Evolutionary conservation across 108 stramenopile genomes (phyloP), one percentile per base, ranked within the genome.

Genomic region (Pseudonitzschia multiseries): DNA sequence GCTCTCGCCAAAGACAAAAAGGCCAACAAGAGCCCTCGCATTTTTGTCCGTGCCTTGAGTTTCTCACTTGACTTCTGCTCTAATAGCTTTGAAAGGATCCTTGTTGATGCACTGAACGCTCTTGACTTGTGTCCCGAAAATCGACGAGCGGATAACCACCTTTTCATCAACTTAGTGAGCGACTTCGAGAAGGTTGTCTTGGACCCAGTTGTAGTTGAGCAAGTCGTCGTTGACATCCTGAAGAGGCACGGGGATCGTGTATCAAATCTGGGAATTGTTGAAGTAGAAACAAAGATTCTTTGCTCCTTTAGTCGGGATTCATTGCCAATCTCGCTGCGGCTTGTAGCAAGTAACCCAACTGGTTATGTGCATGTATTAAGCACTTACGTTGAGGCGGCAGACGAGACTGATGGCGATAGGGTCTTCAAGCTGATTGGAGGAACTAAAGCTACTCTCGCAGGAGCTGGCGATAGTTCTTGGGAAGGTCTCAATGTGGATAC

Each of bases 281-380:
- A 95, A 73, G 87, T 98, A 20, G 99, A 99, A 83, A 87, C 95
- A 10, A 93, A 92, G 71, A 82, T 98, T 66, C 89, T 94, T n/a
- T 94, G 93, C 71, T 77, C 85, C 12, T 64, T 96, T 41, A 80
- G 82, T 9, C 68, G 69, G 41, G 96, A 86, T 57, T 91, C 93
- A 36, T 87, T 85, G 20, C 94, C 95, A 1, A 88, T 97, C 62
- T 87, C 97, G 28, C 72, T 99, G 8, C 95, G 99, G 10, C 65
- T 99, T 63, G 90, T 98, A 53, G 94, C 94, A 22, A 94, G 95
- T 61, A 99, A 98, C 78, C 98, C 98, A 10, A 98, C 99, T 9
- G 98, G 98, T 8, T 98, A 86, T 80, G 98, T 98, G 31, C 94
- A 96, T 26, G 89, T 96, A 18, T 85, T 99, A 75, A 97, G 93